A percentile compares a stretch with the other conserved stretches of the same genome.
Conservation (phyloP, 768 basidiomycete genomes). For the Candolleomyces eurysporus region DNA sequence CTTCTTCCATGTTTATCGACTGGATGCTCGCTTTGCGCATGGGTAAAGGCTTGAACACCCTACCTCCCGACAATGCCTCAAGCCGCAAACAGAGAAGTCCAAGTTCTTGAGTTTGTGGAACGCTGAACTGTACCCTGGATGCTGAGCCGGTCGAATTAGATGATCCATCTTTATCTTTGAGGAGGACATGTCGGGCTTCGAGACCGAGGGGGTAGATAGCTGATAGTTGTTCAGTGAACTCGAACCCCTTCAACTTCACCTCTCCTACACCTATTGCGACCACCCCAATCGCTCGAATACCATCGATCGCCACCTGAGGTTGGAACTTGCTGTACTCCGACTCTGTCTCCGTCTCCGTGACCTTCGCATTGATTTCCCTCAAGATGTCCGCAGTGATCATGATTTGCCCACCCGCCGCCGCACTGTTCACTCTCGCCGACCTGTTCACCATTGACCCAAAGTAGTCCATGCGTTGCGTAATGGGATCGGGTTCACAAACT, state of each 20-base stretch:
- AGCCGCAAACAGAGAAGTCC: conserved; percentile 73
- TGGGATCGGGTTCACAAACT: conserved; percentile 86
- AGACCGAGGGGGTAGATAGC: conserved; percentile 77
- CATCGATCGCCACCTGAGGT: conserved; percentile 63
- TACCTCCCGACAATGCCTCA: conserved; percentile 67
- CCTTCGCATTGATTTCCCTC: conserved; percentile 69
- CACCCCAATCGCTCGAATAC: conserved; percentile 70
- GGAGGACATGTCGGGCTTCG: conserved; percentile 59
- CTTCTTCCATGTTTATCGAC: conserved; percentile 19
- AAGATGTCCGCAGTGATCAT: conserved; percentile 87
- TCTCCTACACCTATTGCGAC: conserved; percentile 79
- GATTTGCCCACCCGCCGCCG: conserved; percentile 90
- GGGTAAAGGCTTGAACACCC: conserved; percentile 51
- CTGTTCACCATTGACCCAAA: conserved; percentile 97
- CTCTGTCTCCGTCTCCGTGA: conserved; percentile 52
- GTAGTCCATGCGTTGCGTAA: conserved; percentile 96
- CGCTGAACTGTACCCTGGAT: conserved; percentile 57
- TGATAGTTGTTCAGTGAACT: conserved; percentile 86
- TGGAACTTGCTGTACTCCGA: conserved; percentile 62
- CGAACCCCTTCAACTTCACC: conserved; percentile 90
- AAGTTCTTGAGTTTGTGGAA: conserved; percentile 74
- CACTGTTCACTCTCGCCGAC: conserved; percentile 77
- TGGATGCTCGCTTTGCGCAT: conserved; percentile 44
- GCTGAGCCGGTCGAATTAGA: conserved; percentile 28
- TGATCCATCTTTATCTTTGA: conserved; percentile 43